Evolutionary conservation across 2,329 filamentous ascomycete genomes (phyloP).

Genomic region (Arthrocladium fulminans): DNA sequence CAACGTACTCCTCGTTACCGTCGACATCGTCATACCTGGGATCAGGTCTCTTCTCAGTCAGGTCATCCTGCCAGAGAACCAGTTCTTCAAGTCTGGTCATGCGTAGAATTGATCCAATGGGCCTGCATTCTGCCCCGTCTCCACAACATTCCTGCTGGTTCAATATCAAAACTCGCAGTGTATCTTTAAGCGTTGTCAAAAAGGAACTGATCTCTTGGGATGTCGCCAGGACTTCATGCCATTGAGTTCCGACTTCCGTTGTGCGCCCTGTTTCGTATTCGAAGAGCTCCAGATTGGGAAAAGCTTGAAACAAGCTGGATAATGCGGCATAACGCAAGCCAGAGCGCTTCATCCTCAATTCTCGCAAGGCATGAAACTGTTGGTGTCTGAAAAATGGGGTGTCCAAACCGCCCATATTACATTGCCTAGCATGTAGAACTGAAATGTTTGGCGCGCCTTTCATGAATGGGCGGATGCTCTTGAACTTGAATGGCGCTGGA

Average conservation of each 20-base stretch:
- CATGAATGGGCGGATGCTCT: too few species aligned
- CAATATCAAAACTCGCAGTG: background rate
- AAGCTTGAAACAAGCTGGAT: background rate
- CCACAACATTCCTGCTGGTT: background rate
- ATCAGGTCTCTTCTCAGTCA: background rate
- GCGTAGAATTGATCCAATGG: background rate
- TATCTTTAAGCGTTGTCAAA: background rate
- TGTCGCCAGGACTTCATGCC: background rate
- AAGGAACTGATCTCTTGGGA: background rate
- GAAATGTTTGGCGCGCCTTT: too few species aligned
- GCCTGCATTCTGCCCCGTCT: background rate
- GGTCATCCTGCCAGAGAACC: background rate
- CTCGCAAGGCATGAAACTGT: too few species aligned
- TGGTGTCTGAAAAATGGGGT: too few species aligned
- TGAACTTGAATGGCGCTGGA: too few species aligned
- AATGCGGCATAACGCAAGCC: background rate
- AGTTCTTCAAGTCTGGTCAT: background rate
- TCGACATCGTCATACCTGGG: too few species aligned
- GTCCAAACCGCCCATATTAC: too few species aligned
- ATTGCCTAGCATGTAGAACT: too few species aligned
- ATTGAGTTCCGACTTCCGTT: too few species aligned
- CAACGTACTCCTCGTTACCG: background rate
- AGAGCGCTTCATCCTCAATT: background rate
- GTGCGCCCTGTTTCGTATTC: background rate
- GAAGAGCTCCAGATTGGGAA: background rate